phyloP scores from a whole-genome alignment of 2,329 filamentous ascomycete species.

The Thelonectria olida region DNA sequence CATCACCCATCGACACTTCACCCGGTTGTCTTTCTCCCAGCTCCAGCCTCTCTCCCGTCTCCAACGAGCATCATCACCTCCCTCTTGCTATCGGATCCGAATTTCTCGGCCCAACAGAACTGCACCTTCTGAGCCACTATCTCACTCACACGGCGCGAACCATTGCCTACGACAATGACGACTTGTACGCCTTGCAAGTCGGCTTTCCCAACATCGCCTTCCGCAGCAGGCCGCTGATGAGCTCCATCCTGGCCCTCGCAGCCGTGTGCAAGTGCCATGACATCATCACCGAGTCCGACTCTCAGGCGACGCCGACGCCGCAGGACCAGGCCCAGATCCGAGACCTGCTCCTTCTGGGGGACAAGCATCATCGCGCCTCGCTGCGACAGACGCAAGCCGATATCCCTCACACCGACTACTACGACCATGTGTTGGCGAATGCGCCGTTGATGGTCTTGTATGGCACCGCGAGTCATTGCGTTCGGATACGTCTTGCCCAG shows the following conservation, averaged over 20 bases:
- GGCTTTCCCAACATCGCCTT: constrained; percentile 54
- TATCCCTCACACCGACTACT: constrained; percentile 41
- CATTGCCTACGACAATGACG: constrained; percentile 47
- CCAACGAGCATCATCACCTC: background rate
- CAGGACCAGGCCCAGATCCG: constrained; percentile 15
- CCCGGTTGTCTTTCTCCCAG: constrained; percentile 5
- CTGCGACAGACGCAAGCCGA: constrained; percentile 48
- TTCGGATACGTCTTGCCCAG: constrained; percentile 46
- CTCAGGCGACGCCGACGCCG: background rate
- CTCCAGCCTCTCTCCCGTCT: background rate
- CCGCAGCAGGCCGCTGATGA: constrained; percentile 50
- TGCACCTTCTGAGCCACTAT: constrained; percentile 52
- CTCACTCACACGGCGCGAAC: constrained; percentile 51
- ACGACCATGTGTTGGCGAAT: constrained; percentile 38
- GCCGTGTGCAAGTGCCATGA: constrained; percentile 52
- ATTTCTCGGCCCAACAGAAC: constrained; percentile 41
- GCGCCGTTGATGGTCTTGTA: constrained; percentile 55
- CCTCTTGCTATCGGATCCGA: background rate
- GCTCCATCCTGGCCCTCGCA: constrained; percentile 52
- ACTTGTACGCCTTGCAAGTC: constrained; percentile 51
- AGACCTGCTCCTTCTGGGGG: constrained; percentile 40
- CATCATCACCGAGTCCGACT: constrained; percentile 23
- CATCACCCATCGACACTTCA: background rate
- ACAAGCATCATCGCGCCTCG: constrained; percentile 49
- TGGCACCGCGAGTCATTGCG: constrained; percentile 48